These are phyloP conservation scores for Tricholoma sp. DNA, from an alignment of 768 basidiomycete genomes.

Conservation along the genomic window DNA sequence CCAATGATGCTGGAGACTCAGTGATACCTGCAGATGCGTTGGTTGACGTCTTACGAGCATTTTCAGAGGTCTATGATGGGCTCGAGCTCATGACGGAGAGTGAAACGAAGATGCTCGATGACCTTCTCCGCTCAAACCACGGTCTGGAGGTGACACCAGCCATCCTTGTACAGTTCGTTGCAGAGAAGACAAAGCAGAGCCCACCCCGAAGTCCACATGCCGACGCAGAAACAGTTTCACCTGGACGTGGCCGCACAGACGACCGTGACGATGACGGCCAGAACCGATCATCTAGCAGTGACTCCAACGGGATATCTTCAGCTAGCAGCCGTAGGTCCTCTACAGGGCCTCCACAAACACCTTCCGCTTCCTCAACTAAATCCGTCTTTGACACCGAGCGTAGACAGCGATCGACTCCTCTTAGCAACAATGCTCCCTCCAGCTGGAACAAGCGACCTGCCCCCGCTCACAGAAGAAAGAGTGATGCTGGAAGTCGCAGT, in stretches of 20 bases:
- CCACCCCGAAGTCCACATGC: slow-evolving; percentile 36
- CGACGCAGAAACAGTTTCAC: slow-evolving; percentile 28
- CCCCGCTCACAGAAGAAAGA: slow-evolving; percentile 65
- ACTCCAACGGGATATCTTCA: slow-evolving; percentile 37
- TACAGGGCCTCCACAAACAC: slow-evolving; percentile 46
- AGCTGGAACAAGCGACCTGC: slow-evolving; percentile 70
- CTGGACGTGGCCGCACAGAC: slow-evolving; percentile 31
- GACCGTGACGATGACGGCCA: slow-evolving; percentile 26
- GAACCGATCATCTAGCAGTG: slow-evolving; percentile 53
- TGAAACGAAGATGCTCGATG: slow-evolving; percentile 58
- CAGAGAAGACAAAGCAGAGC: slow-evolving; percentile 48
- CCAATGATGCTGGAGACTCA: slow-evolving; percentile 55
- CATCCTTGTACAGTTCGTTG: slow-evolving; percentile 60
- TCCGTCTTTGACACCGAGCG: slow-evolving; percentile 69
- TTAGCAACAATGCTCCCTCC: slow-evolving; percentile 57
- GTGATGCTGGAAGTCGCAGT: slow-evolving; percentile 69
- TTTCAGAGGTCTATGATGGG: slow-evolving; percentile 54
- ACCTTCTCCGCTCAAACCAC: slow-evolving; percentile 52
- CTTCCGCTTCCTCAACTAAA: slow-evolving; percentile 45
- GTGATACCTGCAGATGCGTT: slow-evolving; percentile 69
- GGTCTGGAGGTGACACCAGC: slow-evolving; percentile 67
- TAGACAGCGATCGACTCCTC: slow-evolving; percentile 67
- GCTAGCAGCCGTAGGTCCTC: slow-evolving; percentile 49
- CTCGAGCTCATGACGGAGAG: slow-evolving; percentile 58
- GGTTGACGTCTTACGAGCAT: slow-evolving; percentile 62